Evolutionary conservation across 2,329 filamentous ascomycete genomes (phyloP).

Genomic region (Metarhizium robertsii): DNA sequence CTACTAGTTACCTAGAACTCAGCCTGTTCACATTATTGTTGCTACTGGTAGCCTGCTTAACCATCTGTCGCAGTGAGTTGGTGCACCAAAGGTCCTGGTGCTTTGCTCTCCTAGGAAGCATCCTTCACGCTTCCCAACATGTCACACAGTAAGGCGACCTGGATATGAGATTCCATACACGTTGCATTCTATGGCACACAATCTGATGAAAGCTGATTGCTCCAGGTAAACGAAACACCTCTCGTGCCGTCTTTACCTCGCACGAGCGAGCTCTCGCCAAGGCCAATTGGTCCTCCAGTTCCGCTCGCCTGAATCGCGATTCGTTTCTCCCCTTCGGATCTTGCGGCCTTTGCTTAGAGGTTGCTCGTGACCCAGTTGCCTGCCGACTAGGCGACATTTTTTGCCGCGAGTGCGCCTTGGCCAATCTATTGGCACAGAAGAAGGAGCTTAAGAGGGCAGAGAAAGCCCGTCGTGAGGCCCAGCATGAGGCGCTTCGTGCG

Average conservation of each 20-base stretch:
- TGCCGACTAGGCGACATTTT: conserved; percentile 84
- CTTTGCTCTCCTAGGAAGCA: too few species aligned
- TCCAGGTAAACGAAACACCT: conserved; percentile 77
- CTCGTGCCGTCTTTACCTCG: conserved; percentile 85
- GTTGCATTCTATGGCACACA: background rate
- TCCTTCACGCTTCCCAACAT: conserved; percentile 17
- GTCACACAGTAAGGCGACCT: conserved; percentile 38
- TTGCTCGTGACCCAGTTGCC: conserved; percentile 72
- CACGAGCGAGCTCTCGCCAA: conserved; percentile 81
- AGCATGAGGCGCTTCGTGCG: conserved; percentile 53
- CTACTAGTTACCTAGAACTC: background rate
- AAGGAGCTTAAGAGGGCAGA: conserved; percentile 82
- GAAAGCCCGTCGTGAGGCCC: conserved; percentile 51
- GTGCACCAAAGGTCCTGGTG: too few species aligned
- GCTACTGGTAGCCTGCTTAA: background rate
- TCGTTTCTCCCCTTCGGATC: conserved; percentile 87
- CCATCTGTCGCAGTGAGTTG: too few species aligned
- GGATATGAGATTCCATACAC: background rate
- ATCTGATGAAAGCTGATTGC: background rate
- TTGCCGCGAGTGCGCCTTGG: conserved; percentile 87
- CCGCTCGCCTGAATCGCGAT: conserved; percentile 79
- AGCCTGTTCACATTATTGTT: background rate
- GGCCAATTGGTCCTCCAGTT: conserved; percentile 69
- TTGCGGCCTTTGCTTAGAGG: conserved; percentile 78
- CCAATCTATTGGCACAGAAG: conserved; percentile 82